Conservation (phyloP, 371 early-diverging fungal species). For the Ordospora colligata region DNA sequence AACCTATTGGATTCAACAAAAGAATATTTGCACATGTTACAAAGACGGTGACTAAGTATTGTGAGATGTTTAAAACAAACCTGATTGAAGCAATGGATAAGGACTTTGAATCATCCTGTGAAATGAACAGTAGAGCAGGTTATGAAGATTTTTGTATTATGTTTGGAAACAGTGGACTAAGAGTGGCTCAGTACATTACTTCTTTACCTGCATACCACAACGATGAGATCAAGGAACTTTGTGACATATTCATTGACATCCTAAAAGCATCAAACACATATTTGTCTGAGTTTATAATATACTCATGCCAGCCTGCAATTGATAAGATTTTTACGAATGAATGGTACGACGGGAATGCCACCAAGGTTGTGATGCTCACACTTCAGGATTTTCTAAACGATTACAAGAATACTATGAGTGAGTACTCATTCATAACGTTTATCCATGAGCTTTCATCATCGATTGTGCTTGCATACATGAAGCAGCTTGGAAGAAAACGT, state of each 20-base stretch:
- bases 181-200: conserved; percentile 59
- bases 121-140: conserved; percentile 54
- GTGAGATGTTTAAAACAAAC: conserved; percentile 45
- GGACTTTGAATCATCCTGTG: conserved; percentile 46
- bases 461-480: conserved; percentile 45
- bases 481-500: conserved; percentile 46
- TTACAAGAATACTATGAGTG: conserved; percentile 58
- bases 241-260: conserved; percentile 58
- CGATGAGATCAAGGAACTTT: conserved; percentile 46
- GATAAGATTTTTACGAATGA: conserved; percentile 50
- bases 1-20: conserved; percentile 58
- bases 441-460: conserved; percentile 27
- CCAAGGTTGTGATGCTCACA: conserved; percentile 50
- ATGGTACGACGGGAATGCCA: conserved; percentile 49
- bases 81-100: conserved; percentile 47
- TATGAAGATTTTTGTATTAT: conserved; percentile 62
- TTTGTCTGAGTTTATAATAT: conserved; percentile 52
- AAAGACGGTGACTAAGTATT: conserved; percentile 36
- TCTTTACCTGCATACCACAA: conserved; percentile 52
- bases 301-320: conserved; percentile 50
- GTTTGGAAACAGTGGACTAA: conserved; percentile 61
- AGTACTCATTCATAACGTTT: conserved; percentile 59
- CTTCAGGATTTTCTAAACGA: conserved; percentile 60
- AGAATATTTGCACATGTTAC: conserved; percentile 54
- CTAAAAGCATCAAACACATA: conserved; percentile 45